phyloP scores from a whole-genome alignment of 129 eudicot species.

The Escallonia rubra region DNA sequence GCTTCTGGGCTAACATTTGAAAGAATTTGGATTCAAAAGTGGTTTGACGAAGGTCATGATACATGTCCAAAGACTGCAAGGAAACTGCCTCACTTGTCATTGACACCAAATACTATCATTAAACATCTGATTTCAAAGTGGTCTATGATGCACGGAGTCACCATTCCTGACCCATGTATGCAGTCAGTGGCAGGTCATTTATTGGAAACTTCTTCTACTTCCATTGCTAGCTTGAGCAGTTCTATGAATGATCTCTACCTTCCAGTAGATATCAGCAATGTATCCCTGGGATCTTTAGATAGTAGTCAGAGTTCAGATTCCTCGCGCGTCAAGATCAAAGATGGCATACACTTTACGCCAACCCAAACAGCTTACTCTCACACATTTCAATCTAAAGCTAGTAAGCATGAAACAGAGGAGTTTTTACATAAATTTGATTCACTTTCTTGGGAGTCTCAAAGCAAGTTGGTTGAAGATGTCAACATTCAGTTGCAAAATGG shows the following conservation, averaged over 20 bases:
- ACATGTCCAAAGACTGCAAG: conserved; percentile 67
- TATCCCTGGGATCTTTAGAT: conserved; percentile 54
- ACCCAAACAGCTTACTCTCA: neutral
- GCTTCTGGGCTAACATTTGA: conserved; percentile 80
- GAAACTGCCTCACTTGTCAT: conserved; percentile 34
- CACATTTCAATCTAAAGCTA: conserved; percentile 5
- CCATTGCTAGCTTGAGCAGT: conserved; percentile 60
- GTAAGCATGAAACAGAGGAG: conserved; percentile 25
- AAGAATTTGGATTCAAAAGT: conserved; percentile 73
- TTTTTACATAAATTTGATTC: conserved; percentile 34
- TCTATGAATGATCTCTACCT: conserved; percentile 62
- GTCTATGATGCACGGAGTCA: conserved; percentile 40
- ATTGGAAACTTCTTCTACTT: conserved; percentile 55
- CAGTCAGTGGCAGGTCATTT: conserved; percentile 20
- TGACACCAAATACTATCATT: conserved; percentile 53
- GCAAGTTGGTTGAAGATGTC: conserved; percentile 50
- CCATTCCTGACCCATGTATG: conserved; percentile 32
- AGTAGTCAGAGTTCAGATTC: conserved; percentile 24
- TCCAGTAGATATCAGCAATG: conserved; percentile 56
- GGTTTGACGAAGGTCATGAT: conserved; percentile 82
- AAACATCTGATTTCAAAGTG: conserved; percentile 52
- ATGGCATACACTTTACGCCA: neutral
- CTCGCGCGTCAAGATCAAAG: neutral
- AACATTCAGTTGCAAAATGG: conserved; percentile 32
- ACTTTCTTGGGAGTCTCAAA: conserved; percentile 69